Conservation (phyloP, 2,329 filamentous ascomycete species). For the Lasiodiplodia sp. region DNA sequence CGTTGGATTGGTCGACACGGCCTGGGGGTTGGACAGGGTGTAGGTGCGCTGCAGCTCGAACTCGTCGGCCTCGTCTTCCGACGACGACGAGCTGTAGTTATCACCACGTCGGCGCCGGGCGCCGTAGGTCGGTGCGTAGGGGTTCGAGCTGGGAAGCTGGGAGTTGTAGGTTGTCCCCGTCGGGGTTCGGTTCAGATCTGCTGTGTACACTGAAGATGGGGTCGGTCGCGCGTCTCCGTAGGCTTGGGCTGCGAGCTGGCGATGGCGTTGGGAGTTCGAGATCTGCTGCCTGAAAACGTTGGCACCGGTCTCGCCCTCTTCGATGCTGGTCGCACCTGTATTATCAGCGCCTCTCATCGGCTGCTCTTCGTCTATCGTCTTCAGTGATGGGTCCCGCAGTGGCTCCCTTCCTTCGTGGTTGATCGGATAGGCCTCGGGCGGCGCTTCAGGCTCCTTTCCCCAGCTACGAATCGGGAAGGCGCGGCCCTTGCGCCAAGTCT, state of each 20-base stretch:
- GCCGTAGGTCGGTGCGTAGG: constrained; percentile 37
- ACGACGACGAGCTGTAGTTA: constrained; percentile 48
- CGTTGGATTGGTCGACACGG: not conserved
- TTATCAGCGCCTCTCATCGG: constrained; percentile 30
- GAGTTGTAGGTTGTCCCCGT: constrained; percentile 45
- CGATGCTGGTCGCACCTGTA: constrained; percentile 21
- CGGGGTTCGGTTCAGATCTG: constrained; percentile 40
- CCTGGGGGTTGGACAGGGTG: constrained; percentile 34
- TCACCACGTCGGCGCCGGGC: constrained; percentile 40
- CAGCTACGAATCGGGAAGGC: constrained; percentile 66
- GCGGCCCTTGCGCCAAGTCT: constrained; percentile 65
- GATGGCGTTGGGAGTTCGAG: constrained; percentile 44
- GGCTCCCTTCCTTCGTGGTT: constrained; percentile 41
- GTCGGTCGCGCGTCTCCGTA: constrained; percentile 34
- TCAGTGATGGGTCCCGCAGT: constrained; percentile 37
- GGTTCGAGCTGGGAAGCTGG: constrained; percentile 42
- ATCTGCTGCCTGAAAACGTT: constrained; percentile 51
- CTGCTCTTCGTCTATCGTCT: constrained; percentile 43
- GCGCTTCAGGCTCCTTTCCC: constrained; percentile 56
- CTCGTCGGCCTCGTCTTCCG: constrained; percentile 46
- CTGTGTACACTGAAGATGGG: constrained; percentile 37
- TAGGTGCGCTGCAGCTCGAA: constrained; percentile 46
- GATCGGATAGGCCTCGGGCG: constrained; percentile 35
- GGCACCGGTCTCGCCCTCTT: constrained; percentile 33
- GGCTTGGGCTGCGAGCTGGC: constrained; percentile 37